Base-by-base conservation (phyloP, 208 protist genomes). In the Zelonia costaricensis region DNA sequence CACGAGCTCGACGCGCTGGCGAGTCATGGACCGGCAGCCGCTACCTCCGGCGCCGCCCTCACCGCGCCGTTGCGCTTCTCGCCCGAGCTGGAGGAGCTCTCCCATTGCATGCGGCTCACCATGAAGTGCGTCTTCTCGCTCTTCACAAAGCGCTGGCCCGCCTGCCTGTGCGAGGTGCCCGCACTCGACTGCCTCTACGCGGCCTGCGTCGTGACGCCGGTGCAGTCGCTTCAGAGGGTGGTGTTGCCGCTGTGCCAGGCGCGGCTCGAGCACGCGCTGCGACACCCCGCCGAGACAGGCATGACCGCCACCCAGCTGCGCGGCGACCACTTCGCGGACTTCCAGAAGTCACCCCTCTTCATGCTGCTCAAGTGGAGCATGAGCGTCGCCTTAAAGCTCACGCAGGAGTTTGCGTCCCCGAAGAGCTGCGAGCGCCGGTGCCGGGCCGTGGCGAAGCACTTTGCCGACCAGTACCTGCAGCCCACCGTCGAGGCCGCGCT, bases 121-220 rank as follows among this genome's bases (percentile, higher is more conserved):
- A 45, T 84, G 18, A 95, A 95, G 72, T 91, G 84, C 61, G 53
- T 92, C 47, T 70, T 77, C 36, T 80, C 74, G 8, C 74, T 92
- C 31, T 71, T 74, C 20, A 44, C 55, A 1, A 61, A 39, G 7
- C 79, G 86, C 35, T 92, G 75, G 76, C 89, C 89, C 45, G 70
- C 38, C 18, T 83, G 72, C 69, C 69, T 91, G 43, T 92, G 86
- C 62, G 71, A 90, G n/a, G 59, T 57, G 64, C 38, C 48, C 3
- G 65, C 56, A 13, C 76, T 93, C 46, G 68, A 82, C 56, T 59
- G 59, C 36, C 74, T 95, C 38, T 91, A 63, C 51, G 28, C 59
- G n/a, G 45, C 47, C 36, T 85, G 72, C 54, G 59, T 90, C 28
- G 76, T 67, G 57, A 62, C 46, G 47, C 62, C 65, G 5, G 48